Evolutionary conservation across 495 filamentous ascomycete genomes (phyloP).

Genomic region (Trichoderma erinaceum): DNA sequence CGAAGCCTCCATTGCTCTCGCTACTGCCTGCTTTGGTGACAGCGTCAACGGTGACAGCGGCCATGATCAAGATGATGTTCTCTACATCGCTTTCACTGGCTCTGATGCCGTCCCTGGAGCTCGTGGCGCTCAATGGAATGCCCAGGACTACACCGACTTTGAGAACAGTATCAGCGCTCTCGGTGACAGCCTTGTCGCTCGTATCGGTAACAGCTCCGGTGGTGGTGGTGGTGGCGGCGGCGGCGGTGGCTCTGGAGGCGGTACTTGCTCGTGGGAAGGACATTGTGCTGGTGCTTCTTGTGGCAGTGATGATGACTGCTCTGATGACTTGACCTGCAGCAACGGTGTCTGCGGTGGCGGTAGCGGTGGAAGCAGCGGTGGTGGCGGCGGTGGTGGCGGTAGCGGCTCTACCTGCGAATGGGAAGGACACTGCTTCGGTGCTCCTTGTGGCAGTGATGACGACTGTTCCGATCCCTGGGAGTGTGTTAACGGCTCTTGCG

Average conservation of each 20-base stretch:
- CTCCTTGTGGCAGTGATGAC: neutral
- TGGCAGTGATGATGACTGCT: conserved; percentile 16
- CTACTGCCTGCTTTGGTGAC: conserved; percentile 50
- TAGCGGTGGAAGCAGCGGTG: neutral
- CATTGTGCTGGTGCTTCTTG: conserved; percentile 13
- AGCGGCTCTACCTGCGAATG: neutral
- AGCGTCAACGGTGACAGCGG: conserved; percentile 37
- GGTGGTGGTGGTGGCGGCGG: neutral
- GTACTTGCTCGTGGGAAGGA: conserved; percentile 6
- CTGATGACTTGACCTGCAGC: conserved; percentile 3
- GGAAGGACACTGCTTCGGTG: neutral
- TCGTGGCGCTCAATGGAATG: conserved; percentile 45
- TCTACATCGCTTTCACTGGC: conserved; percentile 53
- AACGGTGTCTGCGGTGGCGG: neutral
- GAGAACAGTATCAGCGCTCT: conserved; percentile 43
- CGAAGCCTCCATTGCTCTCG: conserved; percentile 54
- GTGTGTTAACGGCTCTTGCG: neutral
- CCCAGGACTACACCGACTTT: conserved; percentile 36
- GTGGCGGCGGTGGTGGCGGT: neutral
- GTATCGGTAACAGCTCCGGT: conserved; percentile 16
- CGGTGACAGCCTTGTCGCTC: conserved; percentile 37
- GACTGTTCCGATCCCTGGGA: neutral
- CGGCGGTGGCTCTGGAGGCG: neutral
- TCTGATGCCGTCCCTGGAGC: conserved; percentile 42
- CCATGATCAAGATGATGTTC: conserved; percentile 43